Base-by-base conservation (phyloP, 2,329 filamentous ascomycete species). In the Colletotrichum falcatum region DNA sequence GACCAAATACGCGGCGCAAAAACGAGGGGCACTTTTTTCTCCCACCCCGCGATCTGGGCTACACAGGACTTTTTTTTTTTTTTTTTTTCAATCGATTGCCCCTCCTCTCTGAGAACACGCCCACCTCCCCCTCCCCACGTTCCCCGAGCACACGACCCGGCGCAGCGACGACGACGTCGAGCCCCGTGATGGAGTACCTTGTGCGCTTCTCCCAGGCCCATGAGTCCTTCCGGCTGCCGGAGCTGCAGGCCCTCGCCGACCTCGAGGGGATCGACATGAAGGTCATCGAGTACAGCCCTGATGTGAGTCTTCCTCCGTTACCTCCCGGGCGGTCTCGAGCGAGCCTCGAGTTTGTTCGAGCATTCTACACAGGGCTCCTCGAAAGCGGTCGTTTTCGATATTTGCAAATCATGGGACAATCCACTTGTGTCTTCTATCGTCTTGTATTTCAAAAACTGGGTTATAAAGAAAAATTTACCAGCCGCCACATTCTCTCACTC, bases 151-250 rank as follows among this genome's bases (percentile, higher is more conserved):
- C 20, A 55, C 53, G 53, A 37, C 20, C 30, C 11, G 30, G 53
- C 20, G 20, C 53, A 18, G 7, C 30, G n/a, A 46, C 30, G 14
- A 28, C 20, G 3, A 44, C 42, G 20, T 2, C 26, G 18, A 23
- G 14, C 16, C 30, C 20, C 23, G 35, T 3, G 42, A 90, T 91
- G 89, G 89, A 97, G 72, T 98, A 93, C 78, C 87, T 99, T 71
- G 90, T 99, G 73, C 93, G 95, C 76, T 94, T 98, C 79, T 92
- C 91, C 54, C 96, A 98, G 81, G 86, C 88, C 69, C 95, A 98
- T 80, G 94, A 98, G 83, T 92, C 89, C n/a, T 99, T 99, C 79
- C 92, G 95, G 48, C 85, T 90, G 66, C 89, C 95, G 3, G 96
- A 99, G 81, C 88, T 97, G 18, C 84, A 95, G 77, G 91, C 96